Evolutionary conservation across 768 basidiomycete genomes (phyloP), one percentile per base, ranked within the genome.

Genomic region (Xerocomellus intermedius): DNA sequence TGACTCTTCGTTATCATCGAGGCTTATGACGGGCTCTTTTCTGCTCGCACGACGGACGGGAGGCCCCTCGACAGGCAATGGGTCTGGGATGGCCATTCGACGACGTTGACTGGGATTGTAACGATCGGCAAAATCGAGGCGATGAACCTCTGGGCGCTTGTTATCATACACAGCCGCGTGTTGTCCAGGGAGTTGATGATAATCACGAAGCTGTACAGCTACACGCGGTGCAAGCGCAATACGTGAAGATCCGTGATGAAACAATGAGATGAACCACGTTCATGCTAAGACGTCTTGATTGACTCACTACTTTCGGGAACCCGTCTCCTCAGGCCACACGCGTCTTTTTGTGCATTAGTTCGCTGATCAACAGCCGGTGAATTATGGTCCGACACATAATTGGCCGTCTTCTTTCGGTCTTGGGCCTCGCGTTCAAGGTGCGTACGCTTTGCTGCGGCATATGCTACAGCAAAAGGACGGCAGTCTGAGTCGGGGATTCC

Each of bases 391-490:
- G 67, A 64, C 48, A 59, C 54, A 53, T 58, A 62, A 65, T 62
- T 64, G 62, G 55, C 53, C 30, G 51, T 54, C 56, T 67, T 68
- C 72, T 74, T 65, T 66, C 71, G 60, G 68, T 74, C 69, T 46
- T 74, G 73, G 49, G 77, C 78, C 61, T 80, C 74, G 50, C 70
- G 72, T 63, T 87, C 82, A 63, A 82, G 77, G 57, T 81, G 79
- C 43, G 79, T 74, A 51, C 77, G 77, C 57, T 78, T 73, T 37
- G 83, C 86, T 54, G 87, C 88, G 60, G 89, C 82, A 71, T 89
- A 90, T n/a, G 91, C 91, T 59, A 92, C 87, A 69, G 87, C 88
- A 78, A 93, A 93, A 13, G 91, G 89, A 32, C 91, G 79, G 59
- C 83, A 78, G 75, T 93, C 91, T 54, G 77, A 78, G 75, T 93